Conservation (phyloP, 2,329 filamentous ascomycete species). For the Mycogone perniciosa region DNA sequence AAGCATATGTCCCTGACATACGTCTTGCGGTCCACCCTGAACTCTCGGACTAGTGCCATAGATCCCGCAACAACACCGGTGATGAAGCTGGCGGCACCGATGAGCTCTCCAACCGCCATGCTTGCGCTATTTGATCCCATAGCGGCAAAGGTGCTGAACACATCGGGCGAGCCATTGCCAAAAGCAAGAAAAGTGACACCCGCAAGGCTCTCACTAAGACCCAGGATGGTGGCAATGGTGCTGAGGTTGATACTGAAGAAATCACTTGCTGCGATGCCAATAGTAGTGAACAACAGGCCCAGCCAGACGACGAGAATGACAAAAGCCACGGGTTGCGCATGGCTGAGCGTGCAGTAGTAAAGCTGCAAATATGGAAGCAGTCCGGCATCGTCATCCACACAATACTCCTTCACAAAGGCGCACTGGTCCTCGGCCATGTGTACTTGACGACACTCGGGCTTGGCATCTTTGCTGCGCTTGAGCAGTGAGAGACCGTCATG, state of each 20-base stretch:
- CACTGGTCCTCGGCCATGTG: constrained; percentile 76
- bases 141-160: constrained; percentile 97
- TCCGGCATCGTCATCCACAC: constrained; percentile 82
- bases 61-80: constrained; percentile 92
- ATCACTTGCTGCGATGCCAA: constrained; percentile 95
- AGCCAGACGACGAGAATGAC: constrained; percentile 74
- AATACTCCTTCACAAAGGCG: constrained; percentile 75
- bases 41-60: constrained; percentile 95
- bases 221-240: constrained; percentile 81
- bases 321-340: constrained; percentile 72
- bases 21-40: constrained; percentile 80
- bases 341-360: constrained; percentile 76
- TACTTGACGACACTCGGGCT: constrained; percentile 67
- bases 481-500: constrained; percentile 13
- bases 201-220: constrained; percentile 91
- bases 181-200: constrained; percentile 96
- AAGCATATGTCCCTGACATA: constrained; percentile 90
- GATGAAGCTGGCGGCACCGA: constrained; percentile 93
- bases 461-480: constrained; percentile 24
- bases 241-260: constrained; percentile 97
- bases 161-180: constrained; percentile 95
- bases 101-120: constrained; percentile 88
- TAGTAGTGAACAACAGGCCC: constrained; percentile 85
- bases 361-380: constrained; percentile 81
- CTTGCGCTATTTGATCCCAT: constrained; percentile 98